Percentiles rank a stretch among this genome's conserved stretches.
These are phyloP conservation scores for Geotrichum restrictum DNA, from an alignment of 1,139 yeast species.

Conservation along the genomic window DNA sequence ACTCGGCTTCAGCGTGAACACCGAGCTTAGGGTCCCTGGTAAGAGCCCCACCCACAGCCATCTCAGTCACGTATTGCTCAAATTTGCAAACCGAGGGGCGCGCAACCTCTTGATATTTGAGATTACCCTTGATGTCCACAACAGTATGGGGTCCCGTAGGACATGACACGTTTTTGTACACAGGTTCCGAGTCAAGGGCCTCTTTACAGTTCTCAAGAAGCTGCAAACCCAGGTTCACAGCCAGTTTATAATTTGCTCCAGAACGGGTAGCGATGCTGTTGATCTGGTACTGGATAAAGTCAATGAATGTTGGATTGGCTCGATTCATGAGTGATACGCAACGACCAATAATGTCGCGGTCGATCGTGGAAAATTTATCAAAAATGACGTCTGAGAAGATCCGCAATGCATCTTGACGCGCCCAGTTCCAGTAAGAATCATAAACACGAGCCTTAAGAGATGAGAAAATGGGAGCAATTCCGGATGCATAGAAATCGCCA, in stretches of 20 bases:
- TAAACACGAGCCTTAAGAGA: conserved; percentile 90
- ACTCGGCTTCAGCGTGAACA: conserved; percentile 57
- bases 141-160: conserved; percentile 94
- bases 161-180: conserved; percentile 86
- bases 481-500: conserved; percentile 90
- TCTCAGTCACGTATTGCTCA: conserved; percentile 91
- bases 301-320: conserved; percentile 87
- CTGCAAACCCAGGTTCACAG: conserved; percentile 84
- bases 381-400: conserved; percentile 94
- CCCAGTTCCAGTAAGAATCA: conserved; percentile 99
- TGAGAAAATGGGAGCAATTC: conserved; percentile 86
- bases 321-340: conserved; percentile 98
- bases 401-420: conserved; percentile 90
- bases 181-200: conserved; percentile 76
- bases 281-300: conserved; percentile 95
- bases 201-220: conserved; percentile 93
- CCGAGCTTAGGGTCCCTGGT: conserved; percentile 66
- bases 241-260: conserved; percentile 85
- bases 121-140: conserved; percentile 82
- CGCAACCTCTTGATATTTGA: conserved; percentile 75
- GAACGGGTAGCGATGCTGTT: conserved; percentile 85
- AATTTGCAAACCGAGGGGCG: conserved; percentile 90
- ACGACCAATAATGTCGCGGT: conserved; percentile 92
- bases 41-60: conserved; percentile 91
- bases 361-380: conserved; percentile 84